phyloP scores from a whole-genome alignment of 495 filamentous ascomycete species.

The Aspergillus incahuasiensis region DNA sequence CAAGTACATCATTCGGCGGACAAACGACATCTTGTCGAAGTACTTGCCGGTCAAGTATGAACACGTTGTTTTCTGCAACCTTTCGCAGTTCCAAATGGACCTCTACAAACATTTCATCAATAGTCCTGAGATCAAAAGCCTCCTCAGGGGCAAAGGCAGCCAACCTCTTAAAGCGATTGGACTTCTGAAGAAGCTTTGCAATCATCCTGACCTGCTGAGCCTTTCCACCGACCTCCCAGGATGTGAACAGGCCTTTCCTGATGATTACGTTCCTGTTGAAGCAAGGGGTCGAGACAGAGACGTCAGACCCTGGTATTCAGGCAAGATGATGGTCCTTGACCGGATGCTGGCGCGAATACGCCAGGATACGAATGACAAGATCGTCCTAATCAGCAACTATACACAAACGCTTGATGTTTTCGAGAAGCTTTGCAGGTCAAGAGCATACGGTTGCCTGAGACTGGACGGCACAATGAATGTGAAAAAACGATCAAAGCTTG shows the following conservation, averaged over 20 bases:
- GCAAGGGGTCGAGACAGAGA: slow-evolving; percentile 85
- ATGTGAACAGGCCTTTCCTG: slow-evolving; percentile 75
- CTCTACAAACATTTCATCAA: slow-evolving; percentile 97
- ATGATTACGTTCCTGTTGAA: slow-evolving; percentile 86
- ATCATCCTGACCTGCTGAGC: slow-evolving; percentile 91
- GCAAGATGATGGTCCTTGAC: slow-evolving; percentile 97
- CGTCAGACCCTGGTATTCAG: slow-evolving; percentile 92
- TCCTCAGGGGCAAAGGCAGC: slow-evolving; percentile 90
- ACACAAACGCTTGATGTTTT: slow-evolving; percentile 96
- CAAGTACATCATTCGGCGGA: slow-evolving; percentile 97
- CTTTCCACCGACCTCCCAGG: slow-evolving; percentile 82
- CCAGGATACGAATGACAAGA: slow-evolving; percentile 97
- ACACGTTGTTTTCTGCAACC: slow-evolving; percentile 99
- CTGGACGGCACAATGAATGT: slow-evolving; percentile 98
- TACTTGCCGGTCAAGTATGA: slow-evolving; percentile 99
- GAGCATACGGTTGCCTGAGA: slow-evolving; percentile 78
- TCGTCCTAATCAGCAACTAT: slow-evolving; percentile 98
- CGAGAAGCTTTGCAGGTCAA: slow-evolving; percentile 79
- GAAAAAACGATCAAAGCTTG: slow-evolving; percentile 91
- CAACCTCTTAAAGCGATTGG: slow-evolving; percentile 96
- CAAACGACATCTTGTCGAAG: slow-evolving; percentile 96
- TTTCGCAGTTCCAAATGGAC: slow-evolving; percentile 85
- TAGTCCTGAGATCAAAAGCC: slow-evolving; percentile 87
- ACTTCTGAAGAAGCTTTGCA: slow-evolving; percentile 96
- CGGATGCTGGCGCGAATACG: slow-evolving; percentile 97